phyloP scores from a whole-genome alignment of 2,329 filamentous ascomycete species.

The Apiospora arundinis region DNA sequence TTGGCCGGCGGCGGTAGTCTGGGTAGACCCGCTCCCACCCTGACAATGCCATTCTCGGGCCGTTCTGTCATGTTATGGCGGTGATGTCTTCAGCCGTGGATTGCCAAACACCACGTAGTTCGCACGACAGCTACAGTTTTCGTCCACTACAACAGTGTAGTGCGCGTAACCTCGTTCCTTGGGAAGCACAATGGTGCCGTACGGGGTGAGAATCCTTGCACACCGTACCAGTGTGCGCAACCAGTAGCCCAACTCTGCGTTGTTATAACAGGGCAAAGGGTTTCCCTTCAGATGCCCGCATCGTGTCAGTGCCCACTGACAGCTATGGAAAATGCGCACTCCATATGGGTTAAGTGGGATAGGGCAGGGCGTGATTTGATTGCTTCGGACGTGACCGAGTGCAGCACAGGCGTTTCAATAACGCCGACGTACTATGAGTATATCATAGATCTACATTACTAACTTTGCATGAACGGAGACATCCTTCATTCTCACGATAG shows the following conservation, averaged over 20 bases:
- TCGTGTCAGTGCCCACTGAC: not conserved
- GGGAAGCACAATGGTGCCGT: not conserved
- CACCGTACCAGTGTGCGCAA: not conserved
- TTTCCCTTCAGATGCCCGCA: not conserved
- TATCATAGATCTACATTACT: slow-evolving; percentile 6
- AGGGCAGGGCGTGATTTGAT: not conserved
- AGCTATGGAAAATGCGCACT: not conserved
- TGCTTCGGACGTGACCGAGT: not conserved
- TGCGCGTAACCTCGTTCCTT: not conserved
- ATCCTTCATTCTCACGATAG: not conserved
- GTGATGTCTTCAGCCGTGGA: not conserved
- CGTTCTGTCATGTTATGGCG: slow-evolving; percentile 4
- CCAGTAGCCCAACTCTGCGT: not conserved
- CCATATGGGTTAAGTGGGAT: not conserved
- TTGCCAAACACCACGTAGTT: slow-evolving; percentile 1
- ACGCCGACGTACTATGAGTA: not conserved
- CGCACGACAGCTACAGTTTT: slow-evolving; percentile 10
- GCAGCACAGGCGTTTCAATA: not conserved
- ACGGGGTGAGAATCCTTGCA: not conserved
- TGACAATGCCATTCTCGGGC: slow-evolving; percentile 3
- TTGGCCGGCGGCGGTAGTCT: not conserved
- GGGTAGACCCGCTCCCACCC: slow-evolving; percentile 7
- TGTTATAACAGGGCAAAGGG: not conserved
- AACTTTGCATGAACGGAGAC: not conserved
- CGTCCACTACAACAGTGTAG: not conserved